A percentile compares a stretch with the other conserved stretches of the same genome.
Evolutionary conservation across 192 early-diverging fungal genomes (phyloP).

Genomic region (Coemansia umbellata): DNA sequence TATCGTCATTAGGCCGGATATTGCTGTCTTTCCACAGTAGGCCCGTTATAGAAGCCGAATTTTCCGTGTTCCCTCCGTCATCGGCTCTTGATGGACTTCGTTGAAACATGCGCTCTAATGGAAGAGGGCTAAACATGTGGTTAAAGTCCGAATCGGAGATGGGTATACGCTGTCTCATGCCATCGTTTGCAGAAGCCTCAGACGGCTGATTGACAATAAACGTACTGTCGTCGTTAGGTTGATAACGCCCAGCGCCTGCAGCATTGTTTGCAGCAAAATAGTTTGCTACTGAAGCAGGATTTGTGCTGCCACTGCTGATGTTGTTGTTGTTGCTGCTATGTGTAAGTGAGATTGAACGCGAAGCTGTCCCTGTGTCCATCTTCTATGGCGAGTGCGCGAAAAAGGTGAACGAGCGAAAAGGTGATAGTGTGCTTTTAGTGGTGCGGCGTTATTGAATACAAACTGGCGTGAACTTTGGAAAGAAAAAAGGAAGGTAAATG

Average conservation of each 20-base stretch:
- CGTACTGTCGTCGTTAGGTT: slow-evolving; percentile 25
- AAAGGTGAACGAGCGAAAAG: too few relatives aligned
- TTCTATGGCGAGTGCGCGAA: too few relatives aligned
- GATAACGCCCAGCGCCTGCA: too few relatives aligned
- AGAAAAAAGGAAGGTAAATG: too few relatives aligned
- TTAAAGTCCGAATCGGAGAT: slow-evolving; percentile 32
- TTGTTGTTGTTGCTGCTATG: too few relatives aligned
- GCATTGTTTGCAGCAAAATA: too few relatives aligned
- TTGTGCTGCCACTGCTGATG: too few relatives aligned
- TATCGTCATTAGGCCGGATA: slow-evolving; percentile 9
- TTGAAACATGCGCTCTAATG: slow-evolving; percentile 41
- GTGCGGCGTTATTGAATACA: too few relatives aligned
- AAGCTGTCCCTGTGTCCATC: background rate
- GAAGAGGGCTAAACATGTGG: slow-evolving; percentile 48
- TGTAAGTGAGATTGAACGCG: too few relatives aligned
- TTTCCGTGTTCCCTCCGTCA: slow-evolving; percentile 6
- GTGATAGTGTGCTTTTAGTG: too few relatives aligned
- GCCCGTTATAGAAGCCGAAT: slow-evolving; percentile 18
- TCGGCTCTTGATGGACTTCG: slow-evolving; percentile 1
- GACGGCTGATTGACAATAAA: slow-evolving; percentile 27
- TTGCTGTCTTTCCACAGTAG: slow-evolving; percentile 31
- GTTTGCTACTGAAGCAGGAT: too few relatives aligned
- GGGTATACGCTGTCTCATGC: slow-evolving; percentile 16
- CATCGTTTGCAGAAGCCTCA: slow-evolving; percentile 2
- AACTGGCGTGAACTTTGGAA: too few relatives aligned